Base-by-base conservation (phyloP, 176 grass and related monocot genomes). In the Phoenix dactylifera region DNA sequence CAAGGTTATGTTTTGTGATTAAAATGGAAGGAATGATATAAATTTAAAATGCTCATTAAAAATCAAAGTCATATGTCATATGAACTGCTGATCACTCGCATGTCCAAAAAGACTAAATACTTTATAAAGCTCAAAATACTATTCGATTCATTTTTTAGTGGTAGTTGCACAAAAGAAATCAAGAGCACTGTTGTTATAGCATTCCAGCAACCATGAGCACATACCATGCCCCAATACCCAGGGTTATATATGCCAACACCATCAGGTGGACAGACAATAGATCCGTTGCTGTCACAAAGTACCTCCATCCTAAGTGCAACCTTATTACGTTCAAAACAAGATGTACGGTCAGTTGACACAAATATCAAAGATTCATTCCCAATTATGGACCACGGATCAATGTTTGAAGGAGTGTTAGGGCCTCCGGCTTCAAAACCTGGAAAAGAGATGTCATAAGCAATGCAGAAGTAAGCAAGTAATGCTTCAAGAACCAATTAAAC, bases 151-250 rank as follows among this genome's bases (percentile, higher is more conserved):
- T 35, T 35, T 22, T 44, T 62, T 22, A 18, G n/a, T 48, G 25
- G 55, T 35, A 23, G 24, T 67, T 67, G 24, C 35, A 50, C 15
- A 18, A 62, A 32, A n/a, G 3, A 26, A 16, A 44, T 14, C 35
- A 44, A 44, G 7, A 44, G 35, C 7, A 44, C 7, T 44, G 35
- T 44, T 12, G 10, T 44, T 52, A 57, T 20, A 63, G 65, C 65
- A 58, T 72, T 22, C 54, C 26, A 24, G 16, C 35, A 48, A 66
- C 15, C 16, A 60, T 26, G 39, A 60, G 17, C 18, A 52, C 66
- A 58, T 85, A 97, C 90, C 85, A 95, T 95, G 76, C 90, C 90
- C 90, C 90, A 95, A 70, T 72, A 95, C 23, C 90, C 90, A 5
- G 82, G 82, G 49, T 95, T 95, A 66, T 83, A 95, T 61, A 95